These are phyloP conservation scores for Pseudogymnoascus sp. DNA, from an alignment of 2,329 filamentous ascomycete genomes.

Conservation along the genomic window DNA sequence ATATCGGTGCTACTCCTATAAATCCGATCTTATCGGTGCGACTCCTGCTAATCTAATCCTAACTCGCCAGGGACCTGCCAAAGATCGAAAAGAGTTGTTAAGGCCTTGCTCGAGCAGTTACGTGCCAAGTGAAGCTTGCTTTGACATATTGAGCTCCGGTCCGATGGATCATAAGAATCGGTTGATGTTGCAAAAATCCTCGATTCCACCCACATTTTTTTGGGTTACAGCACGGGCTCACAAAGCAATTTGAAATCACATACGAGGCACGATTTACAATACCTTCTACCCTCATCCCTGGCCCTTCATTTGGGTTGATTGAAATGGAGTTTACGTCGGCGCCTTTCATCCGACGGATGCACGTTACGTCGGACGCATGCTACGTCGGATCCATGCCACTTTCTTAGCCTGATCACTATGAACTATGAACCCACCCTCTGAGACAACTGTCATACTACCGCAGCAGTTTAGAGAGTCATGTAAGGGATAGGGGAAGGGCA, in stretches of 20 bases:
- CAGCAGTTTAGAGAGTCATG: neutral
- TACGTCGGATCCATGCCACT: no score
- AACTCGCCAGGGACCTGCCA: neutral
- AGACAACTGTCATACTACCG: neutral
- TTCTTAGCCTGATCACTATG: neutral
- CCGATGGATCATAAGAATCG: neutral
- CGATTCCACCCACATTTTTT: neutral
- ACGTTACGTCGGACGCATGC: neutral
- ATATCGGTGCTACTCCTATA: neutral
- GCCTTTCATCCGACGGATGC: neutral
- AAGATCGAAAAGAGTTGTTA: neutral
- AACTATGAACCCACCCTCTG: neutral
- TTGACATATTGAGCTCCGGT: neutral
- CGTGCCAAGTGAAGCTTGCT: neutral
- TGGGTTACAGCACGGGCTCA: neutral
- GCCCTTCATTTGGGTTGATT: neutral
- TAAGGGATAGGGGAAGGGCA: neutral
- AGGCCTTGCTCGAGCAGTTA: neutral
- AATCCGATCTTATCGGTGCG: neutral
- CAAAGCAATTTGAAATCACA: conserved; percentile 8
- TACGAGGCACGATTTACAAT: neutral
- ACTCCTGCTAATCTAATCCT: neutral
- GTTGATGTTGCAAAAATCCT: neutral
- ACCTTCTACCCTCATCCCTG: neutral
- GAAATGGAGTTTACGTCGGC: neutral